These are phyloP conservation scores for Camellia japonica DNA, from an alignment of 148 eudicot genomes.

Conservation along the genomic window DNA sequence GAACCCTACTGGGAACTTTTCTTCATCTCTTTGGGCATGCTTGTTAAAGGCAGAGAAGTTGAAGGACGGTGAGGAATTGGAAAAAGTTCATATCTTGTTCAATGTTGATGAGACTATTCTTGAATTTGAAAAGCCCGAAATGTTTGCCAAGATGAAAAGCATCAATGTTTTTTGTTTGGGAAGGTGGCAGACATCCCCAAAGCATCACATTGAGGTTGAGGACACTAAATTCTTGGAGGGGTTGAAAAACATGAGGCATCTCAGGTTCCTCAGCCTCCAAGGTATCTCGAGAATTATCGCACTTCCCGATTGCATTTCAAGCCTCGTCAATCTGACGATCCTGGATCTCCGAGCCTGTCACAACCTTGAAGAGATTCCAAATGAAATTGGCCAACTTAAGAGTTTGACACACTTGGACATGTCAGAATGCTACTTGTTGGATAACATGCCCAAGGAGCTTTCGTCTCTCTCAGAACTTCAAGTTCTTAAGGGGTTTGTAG, in stretches of 20 bases:
- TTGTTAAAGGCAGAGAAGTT: background rate
- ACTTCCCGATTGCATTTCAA: slow-evolving; percentile 24
- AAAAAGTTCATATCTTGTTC: slow-evolving; percentile 25
- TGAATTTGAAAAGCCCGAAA: slow-evolving; percentile 18
- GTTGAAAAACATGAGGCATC: slow-evolving; percentile 18
- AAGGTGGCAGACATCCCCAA: slow-evolving; percentile 31
- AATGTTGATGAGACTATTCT: slow-evolving; percentile 22
- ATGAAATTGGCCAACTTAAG: slow-evolving; percentile 25
- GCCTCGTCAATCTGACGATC: slow-evolving; percentile 21
- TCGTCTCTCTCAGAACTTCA: slow-evolving; percentile 21
- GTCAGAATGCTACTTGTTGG: slow-evolving; percentile 38
- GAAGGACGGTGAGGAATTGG: background rate
- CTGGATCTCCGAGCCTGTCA: slow-evolving; percentile 43
- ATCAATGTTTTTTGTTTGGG: slow-evolving; percentile 37
- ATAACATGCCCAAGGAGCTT: slow-evolving; percentile 32
- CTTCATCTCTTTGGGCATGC: slow-evolving; percentile 9
- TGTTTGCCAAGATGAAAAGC: slow-evolving; percentile 30
- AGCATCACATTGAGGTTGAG: slow-evolving; percentile 35
- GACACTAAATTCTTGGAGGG: slow-evolving; percentile 19
- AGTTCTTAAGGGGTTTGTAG: slow-evolving; percentile 48
- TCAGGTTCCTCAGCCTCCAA: slow-evolving; percentile 39
- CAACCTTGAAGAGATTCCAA: slow-evolving; percentile 31
- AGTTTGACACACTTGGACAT: slow-evolving; percentile 41
- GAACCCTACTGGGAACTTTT: background rate
- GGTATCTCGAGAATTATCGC: slow-evolving; percentile 34